Percentiles rank a stretch among this genome's conserved stretches.
Conservation (phyloP, 306 rosid species). For the Chamaecrista fasciculata region DNA sequence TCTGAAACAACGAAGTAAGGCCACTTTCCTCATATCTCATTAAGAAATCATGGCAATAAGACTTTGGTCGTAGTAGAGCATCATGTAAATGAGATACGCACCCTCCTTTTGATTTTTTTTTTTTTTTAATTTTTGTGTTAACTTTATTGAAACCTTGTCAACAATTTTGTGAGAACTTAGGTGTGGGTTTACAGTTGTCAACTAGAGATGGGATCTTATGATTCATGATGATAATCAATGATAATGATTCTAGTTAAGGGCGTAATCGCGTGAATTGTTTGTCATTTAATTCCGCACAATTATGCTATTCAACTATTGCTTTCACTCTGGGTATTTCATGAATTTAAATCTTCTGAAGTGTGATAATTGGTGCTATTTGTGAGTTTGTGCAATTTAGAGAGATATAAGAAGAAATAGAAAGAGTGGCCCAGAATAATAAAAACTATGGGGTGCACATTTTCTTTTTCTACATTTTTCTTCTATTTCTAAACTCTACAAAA, state of each 20-base stretch:
- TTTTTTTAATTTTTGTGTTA: neutral
- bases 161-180: slow-evolving; percentile 26
- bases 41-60: slow-evolving; percentile 27
- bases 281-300: neutral
- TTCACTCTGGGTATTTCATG: no score
- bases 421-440: no score
- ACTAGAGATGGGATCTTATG: neutral
- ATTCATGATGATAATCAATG: neutral
- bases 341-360: no score
- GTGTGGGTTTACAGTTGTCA: neutral
- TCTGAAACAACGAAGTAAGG: slow-evolving; percentile 52
- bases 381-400: no score
- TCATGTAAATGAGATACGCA: slow-evolving; percentile 31
- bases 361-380: no score
- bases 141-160: slow-evolving; percentile 6
- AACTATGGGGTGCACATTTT: no score
- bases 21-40: slow-evolving; percentile 36
- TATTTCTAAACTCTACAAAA: no score
- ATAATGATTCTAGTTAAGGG: neutral
- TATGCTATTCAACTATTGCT: neutral
- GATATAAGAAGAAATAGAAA: no score
- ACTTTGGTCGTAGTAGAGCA: slow-evolving; percentile 1
- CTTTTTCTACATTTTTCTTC: no score
- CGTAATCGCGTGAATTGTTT: neutral
- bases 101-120: neutral